phyloP scores from a whole-genome alignment of 257 asterid genomes.

The Ilex aquifolium region DNA sequence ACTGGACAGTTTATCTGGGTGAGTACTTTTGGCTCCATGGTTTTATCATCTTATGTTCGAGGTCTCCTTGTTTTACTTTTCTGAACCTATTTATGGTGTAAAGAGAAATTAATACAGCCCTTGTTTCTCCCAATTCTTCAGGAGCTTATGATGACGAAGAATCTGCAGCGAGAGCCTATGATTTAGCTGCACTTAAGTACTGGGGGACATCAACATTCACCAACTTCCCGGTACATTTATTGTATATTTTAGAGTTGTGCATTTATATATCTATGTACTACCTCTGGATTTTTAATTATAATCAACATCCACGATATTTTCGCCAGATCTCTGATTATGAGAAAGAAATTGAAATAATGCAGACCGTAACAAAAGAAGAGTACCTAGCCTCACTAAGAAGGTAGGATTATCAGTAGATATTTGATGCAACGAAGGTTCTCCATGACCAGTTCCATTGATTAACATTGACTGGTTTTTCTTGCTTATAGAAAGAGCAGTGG shows the following conservation, averaged over 20 bases:
- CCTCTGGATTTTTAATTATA: neutral
- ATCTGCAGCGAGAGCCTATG: conserved; percentile 58
- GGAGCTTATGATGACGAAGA: conserved; percentile 55
- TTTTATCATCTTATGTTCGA: too few species aligned
- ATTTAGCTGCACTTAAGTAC: conserved; percentile 51
- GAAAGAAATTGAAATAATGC: conserved; percentile 21
- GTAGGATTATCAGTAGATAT: conserved; percentile 8
- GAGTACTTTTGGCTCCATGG: conserved; percentile 11
- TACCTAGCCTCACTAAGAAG: conserved; percentile 52
- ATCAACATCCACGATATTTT: neutral
- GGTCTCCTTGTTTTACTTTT: too few species aligned
- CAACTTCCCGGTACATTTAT: conserved; percentile 39
- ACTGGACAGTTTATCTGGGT: conserved; percentile 52
- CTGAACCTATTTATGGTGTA: too few species aligned
- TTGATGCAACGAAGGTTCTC: neutral
- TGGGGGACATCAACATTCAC: conserved; percentile 52
- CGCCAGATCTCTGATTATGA: neutral
- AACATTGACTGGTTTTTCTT: neutral
- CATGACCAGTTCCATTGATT: neutral
- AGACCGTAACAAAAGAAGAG: conserved; percentile 45
- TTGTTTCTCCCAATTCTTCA: conserved; percentile 8
- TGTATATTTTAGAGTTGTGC: neutral
- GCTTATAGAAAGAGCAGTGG: conserved; percentile 63
- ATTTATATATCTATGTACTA: neutral
- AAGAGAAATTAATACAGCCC: too few species aligned